Evolutionary conservation across 441 rosid genomes (phyloP).

Genomic region (Viola pubescens): DNA sequence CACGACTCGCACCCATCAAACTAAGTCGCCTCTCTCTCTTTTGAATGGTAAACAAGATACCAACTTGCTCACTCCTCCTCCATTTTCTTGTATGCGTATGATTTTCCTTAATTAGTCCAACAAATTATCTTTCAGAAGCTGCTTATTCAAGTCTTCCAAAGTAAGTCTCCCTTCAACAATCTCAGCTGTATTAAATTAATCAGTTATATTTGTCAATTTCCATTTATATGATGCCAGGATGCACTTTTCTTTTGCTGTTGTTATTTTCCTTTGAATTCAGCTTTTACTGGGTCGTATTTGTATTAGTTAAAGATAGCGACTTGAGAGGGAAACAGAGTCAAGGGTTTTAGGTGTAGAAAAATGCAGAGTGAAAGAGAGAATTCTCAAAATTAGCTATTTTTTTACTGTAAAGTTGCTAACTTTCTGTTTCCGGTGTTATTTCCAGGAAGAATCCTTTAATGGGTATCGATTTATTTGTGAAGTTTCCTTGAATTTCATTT

Average conservation of each 20-base stretch:
- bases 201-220: not conserved
- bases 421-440: constrained; percentile 25
- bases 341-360: constrained; percentile 37
- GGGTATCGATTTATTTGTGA: constrained; percentile 24
- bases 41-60: constrained; percentile 13
- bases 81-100: not conserved
- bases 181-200: constrained; percentile 18
- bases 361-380: not conserved
- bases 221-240: not conserved
- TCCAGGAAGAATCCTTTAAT: constrained; percentile 35
- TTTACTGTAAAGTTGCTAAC: constrained; percentile 19
- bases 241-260: constrained; percentile 13
- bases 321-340: constrained; percentile 25
- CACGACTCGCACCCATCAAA: not conserved
- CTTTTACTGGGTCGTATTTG: constrained; percentile 40
- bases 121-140: no score
- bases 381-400: constrained; percentile 18
- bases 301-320: constrained; percentile 22
- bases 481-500: constrained; percentile 17
- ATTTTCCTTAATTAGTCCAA: no score
- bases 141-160: no score
- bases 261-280: constrained; percentile 2
- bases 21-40: not conserved
- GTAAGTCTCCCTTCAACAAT: constrained; percentile 35
- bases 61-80: not conserved